Percentiles rank a stretch among this genome's conserved stretches.
Conservation (phyloP, 225 moss, liverwort and hornwort genomes). For the Antitrichia curtipendula region DNA sequence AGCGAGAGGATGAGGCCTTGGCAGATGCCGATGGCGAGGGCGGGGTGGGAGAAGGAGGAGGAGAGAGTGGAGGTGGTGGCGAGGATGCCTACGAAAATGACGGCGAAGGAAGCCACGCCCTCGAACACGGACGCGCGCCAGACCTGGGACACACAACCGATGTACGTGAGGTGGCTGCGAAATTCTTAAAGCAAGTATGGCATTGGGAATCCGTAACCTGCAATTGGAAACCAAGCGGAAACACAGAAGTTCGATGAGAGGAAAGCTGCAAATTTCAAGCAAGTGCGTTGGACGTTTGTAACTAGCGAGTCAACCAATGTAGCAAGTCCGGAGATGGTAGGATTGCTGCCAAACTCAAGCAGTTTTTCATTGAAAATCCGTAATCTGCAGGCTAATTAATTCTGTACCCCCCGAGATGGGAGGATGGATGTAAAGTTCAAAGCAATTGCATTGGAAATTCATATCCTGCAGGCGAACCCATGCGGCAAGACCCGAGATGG, state of each 20-base stretch:
- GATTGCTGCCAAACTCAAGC: not conserved
- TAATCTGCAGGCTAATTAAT: not conserved
- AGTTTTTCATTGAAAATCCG: not conserved
- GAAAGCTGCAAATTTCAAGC: not conserved
- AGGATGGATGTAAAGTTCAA: not conserved
- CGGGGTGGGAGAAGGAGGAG: not conserved
- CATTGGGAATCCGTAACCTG: not conserved
- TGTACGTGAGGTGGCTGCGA: not conserved
- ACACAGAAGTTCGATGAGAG: not conserved
- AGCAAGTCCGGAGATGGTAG: not conserved
- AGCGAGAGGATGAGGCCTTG: constrained; percentile 14
- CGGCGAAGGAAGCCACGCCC: not conserved
- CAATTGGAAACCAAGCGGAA: not conserved
- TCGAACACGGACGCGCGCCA: constrained; percentile 15
- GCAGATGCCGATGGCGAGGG: not conserved
- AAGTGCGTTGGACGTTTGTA: not conserved
- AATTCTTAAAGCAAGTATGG: not conserved
- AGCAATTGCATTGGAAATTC: not conserved
- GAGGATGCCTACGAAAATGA: not conserved
- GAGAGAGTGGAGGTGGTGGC: constrained; percentile 1
- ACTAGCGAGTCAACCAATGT: not conserved
- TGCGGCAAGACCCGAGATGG: not conserved
- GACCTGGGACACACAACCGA: not conserved
- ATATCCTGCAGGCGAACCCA: not conserved
- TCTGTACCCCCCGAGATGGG: not conserved